phyloP scores from a whole-genome alignment of 1,139 yeast species.

The Hansenula sp. region DNA sequence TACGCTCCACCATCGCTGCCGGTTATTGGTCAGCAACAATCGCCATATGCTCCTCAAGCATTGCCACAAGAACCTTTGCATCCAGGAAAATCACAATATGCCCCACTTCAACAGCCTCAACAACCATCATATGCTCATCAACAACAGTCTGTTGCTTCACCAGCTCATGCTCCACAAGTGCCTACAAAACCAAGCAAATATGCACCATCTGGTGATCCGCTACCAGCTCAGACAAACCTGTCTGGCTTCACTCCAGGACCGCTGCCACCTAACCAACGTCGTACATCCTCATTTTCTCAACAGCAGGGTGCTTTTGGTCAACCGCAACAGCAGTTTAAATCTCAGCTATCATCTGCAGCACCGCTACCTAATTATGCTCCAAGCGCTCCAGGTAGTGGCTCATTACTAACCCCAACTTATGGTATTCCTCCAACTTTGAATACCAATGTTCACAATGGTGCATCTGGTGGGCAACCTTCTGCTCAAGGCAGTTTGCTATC shows the following conservation, averaged over 20 bases:
- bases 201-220: background rate
- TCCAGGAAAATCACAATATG: background rate
- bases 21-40: background rate
- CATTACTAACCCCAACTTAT: background rate
- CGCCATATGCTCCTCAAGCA: background rate
- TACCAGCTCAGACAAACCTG: background rate
- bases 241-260: background rate
- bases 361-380: background rate
- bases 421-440: background rate
- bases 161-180: background rate
- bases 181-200: conserved; percentile 1
- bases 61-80: background rate
- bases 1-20: background rate
- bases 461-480: background rate
- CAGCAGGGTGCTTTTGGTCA: background rate
- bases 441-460: background rate
- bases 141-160: background rate
- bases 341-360: background rate
- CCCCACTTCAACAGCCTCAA: background rate
- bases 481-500: conserved; percentile 9
- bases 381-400: background rate
- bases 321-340: background rate
- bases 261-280: background rate
- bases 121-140: background rate
- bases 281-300: background rate